Evolutionary conservation across 345 rosid genomes (phyloP).

Genomic region (Gossypium rotundifolium): DNA sequence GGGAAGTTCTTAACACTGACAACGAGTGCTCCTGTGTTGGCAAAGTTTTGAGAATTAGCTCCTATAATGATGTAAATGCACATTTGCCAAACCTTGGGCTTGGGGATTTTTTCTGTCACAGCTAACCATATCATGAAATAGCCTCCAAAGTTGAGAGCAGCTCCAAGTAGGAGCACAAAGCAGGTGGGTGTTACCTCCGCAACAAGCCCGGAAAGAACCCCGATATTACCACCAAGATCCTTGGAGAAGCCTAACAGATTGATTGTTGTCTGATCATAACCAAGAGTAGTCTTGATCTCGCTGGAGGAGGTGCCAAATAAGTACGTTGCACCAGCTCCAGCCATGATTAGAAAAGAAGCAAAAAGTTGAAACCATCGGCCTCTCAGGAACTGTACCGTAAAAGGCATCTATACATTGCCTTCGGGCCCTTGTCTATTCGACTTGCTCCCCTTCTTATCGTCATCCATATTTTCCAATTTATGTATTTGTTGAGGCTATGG

Average conservation of each 20-base stretch:
- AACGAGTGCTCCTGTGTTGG: slow-evolving; percentile 59
- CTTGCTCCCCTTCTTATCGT: neutral
- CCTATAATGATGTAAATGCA: slow-evolving; percentile 67
- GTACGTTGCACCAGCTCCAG: slow-evolving; percentile 87
- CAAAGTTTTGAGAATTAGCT: slow-evolving; percentile 79
- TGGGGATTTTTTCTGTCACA: slow-evolving; percentile 54
- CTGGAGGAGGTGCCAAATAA: slow-evolving; percentile 76
- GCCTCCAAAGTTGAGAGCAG: slow-evolving; percentile 71
- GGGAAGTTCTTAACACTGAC: too few species aligned
- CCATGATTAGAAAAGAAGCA: slow-evolving; percentile 81
- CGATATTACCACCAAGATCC: slow-evolving; percentile 82
- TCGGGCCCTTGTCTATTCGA: neutral
- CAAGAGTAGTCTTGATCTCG: slow-evolving; percentile 59
- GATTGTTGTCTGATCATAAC: slow-evolving; percentile 74
- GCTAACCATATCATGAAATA: slow-evolving; percentile 82
- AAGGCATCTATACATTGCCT: slow-evolving; percentile 19
- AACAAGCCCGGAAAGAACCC: slow-evolving; percentile 60
- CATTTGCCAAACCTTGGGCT: slow-evolving; percentile 77
- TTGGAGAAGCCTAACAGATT: slow-evolving; percentile 71
- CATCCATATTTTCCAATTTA: neutral
- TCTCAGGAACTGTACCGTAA: slow-evolving; percentile 36
- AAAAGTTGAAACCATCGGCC: slow-evolving; percentile 86
- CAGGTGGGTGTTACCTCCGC: slow-evolving; percentile 87
- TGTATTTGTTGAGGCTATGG: neutral
- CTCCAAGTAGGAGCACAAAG: slow-evolving; percentile 64